Evolutionary conservation across 2,329 filamentous ascomycete genomes (phyloP).

Genomic region (Albifimbria verrucaria): DNA sequence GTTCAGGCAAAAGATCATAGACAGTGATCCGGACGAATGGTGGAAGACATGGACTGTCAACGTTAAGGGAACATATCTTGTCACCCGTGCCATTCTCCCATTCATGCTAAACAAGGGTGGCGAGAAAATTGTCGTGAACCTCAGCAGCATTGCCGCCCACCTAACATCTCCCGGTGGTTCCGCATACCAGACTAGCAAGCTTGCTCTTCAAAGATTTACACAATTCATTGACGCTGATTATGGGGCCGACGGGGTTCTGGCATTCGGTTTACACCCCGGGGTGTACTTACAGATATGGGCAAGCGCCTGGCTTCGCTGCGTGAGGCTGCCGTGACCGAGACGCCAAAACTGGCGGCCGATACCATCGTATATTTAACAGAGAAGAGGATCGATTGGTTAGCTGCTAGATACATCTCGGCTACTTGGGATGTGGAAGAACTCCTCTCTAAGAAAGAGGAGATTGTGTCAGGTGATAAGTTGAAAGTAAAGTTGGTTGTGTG

Average conservation of each 20-base stretch:
- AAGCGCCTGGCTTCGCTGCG: constrained; percentile 10
- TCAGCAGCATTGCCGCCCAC: constrained; percentile 41
- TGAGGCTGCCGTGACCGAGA: constrained; percentile 23
- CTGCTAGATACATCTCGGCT: constrained; percentile 38
- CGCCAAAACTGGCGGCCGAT: constrained; percentile 36
- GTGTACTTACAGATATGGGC: constrained; percentile 29
- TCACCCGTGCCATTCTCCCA: constrained; percentile 45
- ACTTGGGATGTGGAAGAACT: constrained; percentile 47
- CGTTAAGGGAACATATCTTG: constrained; percentile 42
- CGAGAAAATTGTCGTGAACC: constrained; percentile 41
- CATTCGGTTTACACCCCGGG: constrained; percentile 37
- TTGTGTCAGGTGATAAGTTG: constrained; percentile 24
- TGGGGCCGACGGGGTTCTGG: constrained; percentile 34
- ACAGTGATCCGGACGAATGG: constrained; percentile 40
- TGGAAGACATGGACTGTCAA: constrained; percentile 34
- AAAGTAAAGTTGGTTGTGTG: background rate
- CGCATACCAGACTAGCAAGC: constrained; percentile 45
- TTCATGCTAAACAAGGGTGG: constrained; percentile 29
- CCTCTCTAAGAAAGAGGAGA: constrained; percentile 34
- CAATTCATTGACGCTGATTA: constrained; percentile 47
- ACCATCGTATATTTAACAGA: constrained; percentile 39
- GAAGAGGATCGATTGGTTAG: constrained; percentile 40
- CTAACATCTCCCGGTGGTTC: constrained; percentile 29
- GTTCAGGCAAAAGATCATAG: constrained; percentile 27
- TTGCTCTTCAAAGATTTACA: constrained; percentile 45